A percentile compares a stretch with the other conserved stretches of the same genome.
Conservation (phyloP, 176 grass and related monocot genomes). For the Calamus simplicifolius region DNA sequence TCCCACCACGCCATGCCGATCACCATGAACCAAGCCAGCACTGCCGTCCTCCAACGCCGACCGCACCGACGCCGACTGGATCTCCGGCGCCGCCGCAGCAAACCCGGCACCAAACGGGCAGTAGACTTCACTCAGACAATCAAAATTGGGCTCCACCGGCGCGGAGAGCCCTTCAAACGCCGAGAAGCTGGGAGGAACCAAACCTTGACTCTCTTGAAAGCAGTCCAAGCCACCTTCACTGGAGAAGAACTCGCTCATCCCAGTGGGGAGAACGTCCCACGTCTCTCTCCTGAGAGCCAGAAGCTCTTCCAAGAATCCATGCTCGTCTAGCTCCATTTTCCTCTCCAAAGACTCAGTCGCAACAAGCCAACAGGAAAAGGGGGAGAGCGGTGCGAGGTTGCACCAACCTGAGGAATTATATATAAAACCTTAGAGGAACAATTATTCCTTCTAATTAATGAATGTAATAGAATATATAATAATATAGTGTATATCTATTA, state of each 20-base stretch:
- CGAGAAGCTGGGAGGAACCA: conserved; percentile 52
- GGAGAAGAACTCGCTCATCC: conserved; percentile 77
- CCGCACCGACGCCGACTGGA: conserved; percentile 45
- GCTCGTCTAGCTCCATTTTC: conserved; percentile 78
- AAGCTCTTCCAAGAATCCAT: conserved; percentile 88
- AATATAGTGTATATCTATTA: neutral
- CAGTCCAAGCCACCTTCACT: conserved; percentile 46
- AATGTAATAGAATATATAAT: conserved; percentile 9
- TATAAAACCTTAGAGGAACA: conserved; percentile 28
- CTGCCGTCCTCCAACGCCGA: conserved; percentile 20
- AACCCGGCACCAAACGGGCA: conserved; percentile 18
- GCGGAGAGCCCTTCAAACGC: conserved; percentile 21
- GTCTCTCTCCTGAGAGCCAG: conserved; percentile 59
- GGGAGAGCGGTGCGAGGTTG: neutral
- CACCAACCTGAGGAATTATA: conserved; percentile 25
- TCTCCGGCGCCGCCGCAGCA: conserved; percentile 14
- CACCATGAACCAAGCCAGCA: neutral
- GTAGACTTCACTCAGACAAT: conserved; percentile 75
- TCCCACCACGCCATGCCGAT: neutral
- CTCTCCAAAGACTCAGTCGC: neutral
- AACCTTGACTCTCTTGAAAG: conserved; percentile 49
- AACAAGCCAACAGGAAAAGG: neutral
- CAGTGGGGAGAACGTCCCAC: conserved; percentile 39
- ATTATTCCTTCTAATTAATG: conserved; percentile 62
- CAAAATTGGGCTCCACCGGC: conserved; percentile 32